These are phyloP conservation scores for Trichocomaceae sp. DNA, from an alignment of 2,329 filamentous ascomycete genomes.

Conservation along the genomic window DNA sequence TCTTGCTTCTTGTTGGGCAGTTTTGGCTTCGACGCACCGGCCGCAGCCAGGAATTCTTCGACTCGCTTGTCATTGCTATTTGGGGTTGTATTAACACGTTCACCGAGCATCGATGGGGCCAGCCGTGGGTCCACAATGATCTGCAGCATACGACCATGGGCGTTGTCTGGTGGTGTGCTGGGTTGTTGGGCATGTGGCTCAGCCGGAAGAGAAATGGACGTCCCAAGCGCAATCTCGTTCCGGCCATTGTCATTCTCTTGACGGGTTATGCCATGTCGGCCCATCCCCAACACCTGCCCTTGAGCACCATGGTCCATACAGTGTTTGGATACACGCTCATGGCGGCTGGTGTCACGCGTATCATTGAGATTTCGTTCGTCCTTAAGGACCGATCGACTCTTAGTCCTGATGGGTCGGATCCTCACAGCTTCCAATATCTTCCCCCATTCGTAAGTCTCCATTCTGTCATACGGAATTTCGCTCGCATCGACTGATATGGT, in stretches of 20 bases:
- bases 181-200: conserved; percentile 85
- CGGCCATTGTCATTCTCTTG: conserved; percentile 80
- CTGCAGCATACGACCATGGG: conserved; percentile 99
- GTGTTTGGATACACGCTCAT: conserved; percentile 95
- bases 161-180: conserved; percentile 96
- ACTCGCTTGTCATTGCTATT: conserved; percentile 79
- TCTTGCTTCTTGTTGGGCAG: conserved; percentile 82
- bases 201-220: conserved; percentile 74
- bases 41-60: conserved; percentile 93
- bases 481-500: conserved; percentile 19
- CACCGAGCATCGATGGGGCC: conserved; percentile 92
- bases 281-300: conserved; percentile 74
- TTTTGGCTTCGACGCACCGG: conserved; percentile 75
- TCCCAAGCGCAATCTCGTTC: conserved; percentile 88
- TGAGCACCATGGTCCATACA: conserved; percentile 80
- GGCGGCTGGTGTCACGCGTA: conserved; percentile 73
- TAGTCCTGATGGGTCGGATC: conserved; percentile 60
- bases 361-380: conserved; percentile 88
- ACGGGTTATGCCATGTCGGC: conserved; percentile 95
- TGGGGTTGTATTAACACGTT: conserved; percentile 99
- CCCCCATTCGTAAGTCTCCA: conserved; percentile 59
- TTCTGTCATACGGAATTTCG: conserved; percentile 14
- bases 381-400: conserved; percentile 63
- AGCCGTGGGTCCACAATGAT: conserved; percentile 83
- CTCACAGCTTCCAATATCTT: conserved; percentile 66